phyloP scores from a whole-genome alignment of 352 stramenopile genomes.

The Phytophthora pluvialis region DNA sequence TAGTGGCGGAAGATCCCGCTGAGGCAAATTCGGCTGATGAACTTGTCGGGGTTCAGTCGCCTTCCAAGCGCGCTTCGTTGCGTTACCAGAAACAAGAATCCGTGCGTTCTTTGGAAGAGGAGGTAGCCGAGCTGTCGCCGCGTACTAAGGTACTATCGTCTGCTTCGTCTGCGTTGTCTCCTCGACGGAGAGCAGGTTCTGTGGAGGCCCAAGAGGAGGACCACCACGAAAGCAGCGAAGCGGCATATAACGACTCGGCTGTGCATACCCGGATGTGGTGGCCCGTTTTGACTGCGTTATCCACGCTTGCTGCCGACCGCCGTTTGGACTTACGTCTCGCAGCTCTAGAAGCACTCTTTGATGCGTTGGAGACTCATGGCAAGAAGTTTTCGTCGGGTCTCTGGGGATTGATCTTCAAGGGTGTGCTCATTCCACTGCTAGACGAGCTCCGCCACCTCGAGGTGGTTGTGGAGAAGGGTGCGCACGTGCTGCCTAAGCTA shows the following conservation, averaged over 20 bases:
- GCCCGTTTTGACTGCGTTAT: slow-evolving; percentile 97
- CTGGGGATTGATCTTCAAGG: slow-evolving; percentile 87
- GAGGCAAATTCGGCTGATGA: slow-evolving; percentile 8
- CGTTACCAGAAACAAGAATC: slow-evolving; percentile 78
- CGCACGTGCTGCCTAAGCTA: slow-evolving; percentile 49
- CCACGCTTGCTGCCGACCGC: slow-evolving; percentile 90
- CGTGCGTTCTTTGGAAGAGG: slow-evolving; percentile 59
- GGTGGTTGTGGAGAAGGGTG: slow-evolving; percentile 58
- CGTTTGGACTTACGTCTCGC: slow-evolving; percentile 88
- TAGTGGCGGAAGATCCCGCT: slow-evolving; percentile 27
- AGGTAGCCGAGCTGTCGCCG: slow-evolving; percentile 58
- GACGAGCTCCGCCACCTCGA: slow-evolving; percentile 78
- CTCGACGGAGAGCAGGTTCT: slow-evolving; percentile 42
- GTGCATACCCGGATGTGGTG: slow-evolving; percentile 89
- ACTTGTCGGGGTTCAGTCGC: slow-evolving; percentile 17
- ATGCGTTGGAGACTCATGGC: slow-evolving; percentile 70
- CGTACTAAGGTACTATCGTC: slow-evolving; percentile 15
- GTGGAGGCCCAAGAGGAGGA: slow-evolving; percentile 25
- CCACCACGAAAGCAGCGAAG: slow-evolving; percentile 13
- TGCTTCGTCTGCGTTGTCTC: slow-evolving; percentile 27
- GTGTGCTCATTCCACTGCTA: slow-evolving; percentile 86
- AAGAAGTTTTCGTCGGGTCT: slow-evolving; percentile 76
- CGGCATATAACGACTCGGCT: slow-evolving; percentile 73
- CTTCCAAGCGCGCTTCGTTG: slow-evolving; percentile 40
- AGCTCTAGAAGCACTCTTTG: slow-evolving; percentile 79